phyloP scores from a whole-genome alignment of 2,329 filamentous ascomycete species.

The Grosmannia clavigera region DNA sequence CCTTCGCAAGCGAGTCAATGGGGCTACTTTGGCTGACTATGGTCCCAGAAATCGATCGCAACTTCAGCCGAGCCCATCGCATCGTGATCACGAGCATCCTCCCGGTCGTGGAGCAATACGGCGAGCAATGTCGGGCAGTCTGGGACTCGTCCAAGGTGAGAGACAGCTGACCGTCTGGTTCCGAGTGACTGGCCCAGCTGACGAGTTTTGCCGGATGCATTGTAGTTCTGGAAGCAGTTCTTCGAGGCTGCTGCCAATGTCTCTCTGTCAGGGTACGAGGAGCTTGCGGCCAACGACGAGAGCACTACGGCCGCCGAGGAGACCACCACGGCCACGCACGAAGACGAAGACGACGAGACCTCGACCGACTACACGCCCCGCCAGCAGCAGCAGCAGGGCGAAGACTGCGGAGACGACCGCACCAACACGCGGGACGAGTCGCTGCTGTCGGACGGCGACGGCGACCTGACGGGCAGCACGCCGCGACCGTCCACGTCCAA shows the following conservation, averaged over 20 bases:
- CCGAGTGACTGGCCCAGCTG: not conserved
- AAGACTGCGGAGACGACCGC: constrained; percentile 25
- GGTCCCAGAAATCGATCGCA: constrained; percentile 80
- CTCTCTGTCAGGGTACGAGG: constrained; percentile 88
- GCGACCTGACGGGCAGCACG: constrained; percentile 53
- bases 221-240: constrained; percentile 99
- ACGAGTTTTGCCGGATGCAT: not conserved
- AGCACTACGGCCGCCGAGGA: constrained; percentile 40
- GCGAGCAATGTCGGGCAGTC: constrained; percentile 81
- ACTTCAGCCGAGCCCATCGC: constrained; percentile 91
- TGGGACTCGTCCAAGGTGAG: constrained; percentile 91
- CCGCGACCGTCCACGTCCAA: constrained; percentile 45
- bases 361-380: constrained; percentile 26
- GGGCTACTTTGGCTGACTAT: not conserved
- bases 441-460: constrained; percentile 49
- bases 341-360: constrained; percentile 32
- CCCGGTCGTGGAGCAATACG: constrained; percentile 89
- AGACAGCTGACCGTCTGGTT: not conserved
- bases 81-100: constrained; percentile 92
- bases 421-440: constrained; percentile 41
- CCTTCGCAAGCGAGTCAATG: not conserved
- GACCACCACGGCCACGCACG: constrained; percentile 14
- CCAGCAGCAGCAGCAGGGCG: constrained; percentile 20
- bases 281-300: constrained; percentile 49
- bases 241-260: constrained; percentile 98